phyloP scores from a whole-genome alignment of 164 flowering plant genomes.

The Vitis cinerea region DNA sequence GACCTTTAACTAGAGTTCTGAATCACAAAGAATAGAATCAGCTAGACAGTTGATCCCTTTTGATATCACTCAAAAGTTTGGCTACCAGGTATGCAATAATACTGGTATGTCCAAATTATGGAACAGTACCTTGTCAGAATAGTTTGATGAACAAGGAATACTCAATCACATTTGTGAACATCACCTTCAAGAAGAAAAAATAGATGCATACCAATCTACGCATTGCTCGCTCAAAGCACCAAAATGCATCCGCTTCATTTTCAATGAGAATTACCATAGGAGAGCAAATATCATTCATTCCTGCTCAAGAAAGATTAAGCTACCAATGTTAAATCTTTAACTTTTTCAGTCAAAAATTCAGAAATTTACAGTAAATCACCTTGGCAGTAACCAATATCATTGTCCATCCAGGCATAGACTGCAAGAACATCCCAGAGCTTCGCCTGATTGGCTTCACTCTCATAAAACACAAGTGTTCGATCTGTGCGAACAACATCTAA shows the following conservation, averaged over 20 bases:
- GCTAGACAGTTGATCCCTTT: no score
- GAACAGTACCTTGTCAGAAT: no score
- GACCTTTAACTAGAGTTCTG: no score
- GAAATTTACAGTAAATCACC: constrained; percentile 36
- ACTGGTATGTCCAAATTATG: no score
- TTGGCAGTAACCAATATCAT: constrained; percentile 86
- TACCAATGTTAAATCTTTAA: not conserved
- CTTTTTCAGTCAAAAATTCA: not conserved
- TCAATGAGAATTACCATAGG: constrained; percentile 83
- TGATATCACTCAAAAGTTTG: no score
- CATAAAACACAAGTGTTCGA: constrained; percentile 76
- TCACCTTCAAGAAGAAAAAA: not conserved
- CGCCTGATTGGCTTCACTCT: constrained; percentile 64
- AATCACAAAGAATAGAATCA: no score
- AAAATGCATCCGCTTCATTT: constrained; percentile 92
- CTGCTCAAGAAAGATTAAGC: constrained; percentile 33
- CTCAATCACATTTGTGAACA: no score
- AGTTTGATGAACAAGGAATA: not conserved
- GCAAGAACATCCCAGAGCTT: constrained; percentile 89
- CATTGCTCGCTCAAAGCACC: constrained; percentile 96
- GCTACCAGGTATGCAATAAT: no score
- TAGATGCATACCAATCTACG: constrained; percentile 69
- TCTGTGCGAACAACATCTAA: constrained; percentile 94
- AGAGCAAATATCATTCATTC: constrained; percentile 96
- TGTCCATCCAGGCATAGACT: constrained; percentile 82